Evolutionary conservation across 352 stramenopile species (phyloP).

Genomic region (Globisporangium perplexum): DNA sequence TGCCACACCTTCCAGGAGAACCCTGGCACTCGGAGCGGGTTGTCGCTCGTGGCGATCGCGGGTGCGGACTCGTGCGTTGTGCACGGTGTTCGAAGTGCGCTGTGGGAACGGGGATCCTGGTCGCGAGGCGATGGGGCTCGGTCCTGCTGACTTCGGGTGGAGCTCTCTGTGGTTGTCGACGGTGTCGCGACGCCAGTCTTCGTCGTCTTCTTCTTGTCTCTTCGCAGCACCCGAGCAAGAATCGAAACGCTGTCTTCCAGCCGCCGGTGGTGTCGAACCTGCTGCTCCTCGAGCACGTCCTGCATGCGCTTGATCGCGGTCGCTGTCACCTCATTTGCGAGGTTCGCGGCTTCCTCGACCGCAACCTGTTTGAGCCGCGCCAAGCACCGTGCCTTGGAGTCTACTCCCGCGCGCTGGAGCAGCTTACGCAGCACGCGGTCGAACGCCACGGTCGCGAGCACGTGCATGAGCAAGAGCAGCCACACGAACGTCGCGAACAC

Average conservation of each 20-base stretch:
- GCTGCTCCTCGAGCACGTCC: slow-evolving; percentile 14
- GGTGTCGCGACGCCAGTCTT: background rate
- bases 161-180: background rate
- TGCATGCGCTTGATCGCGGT: slow-evolving; percentile 26
- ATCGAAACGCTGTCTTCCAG: slow-evolving; percentile 19
- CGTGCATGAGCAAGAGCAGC: slow-evolving; percentile 5
- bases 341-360: slow-evolving; percentile 17
- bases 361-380: slow-evolving; percentile 18
- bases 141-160: background rate
- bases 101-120: background rate
- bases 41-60: background rate
- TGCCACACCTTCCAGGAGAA: slow-evolving; percentile 60
- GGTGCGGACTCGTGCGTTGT: background rate
- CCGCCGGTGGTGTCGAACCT: background rate
- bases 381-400: slow-evolving; percentile 1
- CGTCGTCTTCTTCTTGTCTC: background rate
- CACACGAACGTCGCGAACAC: slow-evolving; percentile 8
- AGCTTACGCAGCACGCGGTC: slow-evolving; percentile 1
- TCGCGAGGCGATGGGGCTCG: background rate
- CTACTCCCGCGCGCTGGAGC: slow-evolving; percentile 2
- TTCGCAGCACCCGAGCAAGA: background rate
- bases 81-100: background rate
- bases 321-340: slow-evolving; percentile 18
- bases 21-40: slow-evolving; percentile 17
- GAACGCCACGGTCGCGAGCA: background rate